Percentiles rank a stretch among this genome's conserved stretches.
Evolutionary conservation across 1,284 basidiomycete genomes (phyloP).

Genomic region (Irpex sp.): DNA sequence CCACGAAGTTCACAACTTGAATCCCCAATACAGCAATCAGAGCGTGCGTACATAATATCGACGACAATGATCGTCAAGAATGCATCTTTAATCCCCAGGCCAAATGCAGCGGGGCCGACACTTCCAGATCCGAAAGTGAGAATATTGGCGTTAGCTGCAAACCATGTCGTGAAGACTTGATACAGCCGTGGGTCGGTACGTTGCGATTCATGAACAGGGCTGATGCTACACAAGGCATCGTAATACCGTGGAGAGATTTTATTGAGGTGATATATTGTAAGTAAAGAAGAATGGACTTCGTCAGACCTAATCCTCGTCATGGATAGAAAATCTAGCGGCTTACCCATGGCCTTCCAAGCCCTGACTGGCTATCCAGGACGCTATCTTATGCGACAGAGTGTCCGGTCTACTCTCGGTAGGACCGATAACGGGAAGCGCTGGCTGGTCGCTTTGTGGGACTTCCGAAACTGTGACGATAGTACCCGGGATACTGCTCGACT

Average conservation of each 20-base stretch:
- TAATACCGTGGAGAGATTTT: not conserved
- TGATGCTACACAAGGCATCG: slow-evolving; percentile 36
- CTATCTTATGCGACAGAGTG: not conserved
- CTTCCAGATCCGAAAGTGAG: slow-evolving; percentile 54
- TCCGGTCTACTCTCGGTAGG: not conserved
- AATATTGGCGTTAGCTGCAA: slow-evolving; percentile 60
- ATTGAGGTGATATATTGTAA: not conserved
- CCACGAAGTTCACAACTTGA: not conserved
- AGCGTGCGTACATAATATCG: slow-evolving; percentile 45
- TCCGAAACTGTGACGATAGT: not conserved
- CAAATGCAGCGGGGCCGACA: slow-evolving; percentile 57
- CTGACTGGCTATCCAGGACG: slow-evolving; percentile 2
- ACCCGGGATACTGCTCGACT: not conserved
- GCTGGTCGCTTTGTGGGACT: not conserved
- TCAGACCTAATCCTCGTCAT: not conserved
- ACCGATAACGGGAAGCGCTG: not conserved
- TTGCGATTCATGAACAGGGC: slow-evolving; percentile 42
- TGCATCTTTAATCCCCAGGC: slow-evolving; percentile 48
- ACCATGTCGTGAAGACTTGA: slow-evolving; percentile 67
- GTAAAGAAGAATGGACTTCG: not conserved
- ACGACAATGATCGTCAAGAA: slow-evolving; percentile 49
- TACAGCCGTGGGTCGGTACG: slow-evolving; percentile 51
- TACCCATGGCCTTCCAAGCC: slow-evolving; percentile 9
- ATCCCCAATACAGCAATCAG: not conserved
- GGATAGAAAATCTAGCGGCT: not conserved